These are phyloP conservation scores for Phytophthora citrophthora DNA, from an alignment of 352 stramenopile genomes.

Conservation along the genomic window DNA sequence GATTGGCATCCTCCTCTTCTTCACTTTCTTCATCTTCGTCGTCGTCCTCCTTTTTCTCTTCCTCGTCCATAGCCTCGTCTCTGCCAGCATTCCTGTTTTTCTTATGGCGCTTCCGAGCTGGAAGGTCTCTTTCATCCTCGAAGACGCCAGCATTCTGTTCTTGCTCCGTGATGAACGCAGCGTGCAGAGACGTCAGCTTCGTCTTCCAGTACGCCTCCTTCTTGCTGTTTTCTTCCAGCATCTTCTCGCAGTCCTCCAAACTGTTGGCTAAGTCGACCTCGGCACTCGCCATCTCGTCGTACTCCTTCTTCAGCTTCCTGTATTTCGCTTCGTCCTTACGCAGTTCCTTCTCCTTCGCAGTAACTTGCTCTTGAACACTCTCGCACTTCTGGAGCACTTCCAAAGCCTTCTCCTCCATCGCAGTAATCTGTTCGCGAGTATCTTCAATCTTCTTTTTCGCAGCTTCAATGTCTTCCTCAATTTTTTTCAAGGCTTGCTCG, in stretches of 20 bases:
- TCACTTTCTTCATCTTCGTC: constrained; percentile 44
- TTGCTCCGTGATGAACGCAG: constrained; percentile 67
- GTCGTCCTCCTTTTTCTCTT: constrained; percentile 51
- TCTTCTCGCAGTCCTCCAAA: constrained; percentile 93
- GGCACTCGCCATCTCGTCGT: constrained; percentile 89
- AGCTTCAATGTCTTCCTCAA: constrained; percentile 82
- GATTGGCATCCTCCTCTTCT: constrained; percentile 44
- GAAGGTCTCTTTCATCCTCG: constrained; percentile 59
- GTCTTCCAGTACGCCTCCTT: constrained; percentile 89
- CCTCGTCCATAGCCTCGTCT: constrained; percentile 44
- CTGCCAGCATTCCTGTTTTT: constrained; percentile 39
- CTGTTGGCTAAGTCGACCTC: constrained; percentile 95
- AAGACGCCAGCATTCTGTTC: constrained; percentile 78
- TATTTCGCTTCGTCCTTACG: constrained; percentile 83
- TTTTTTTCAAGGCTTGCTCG: constrained; percentile 57
- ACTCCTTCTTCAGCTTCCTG: constrained; percentile 89
- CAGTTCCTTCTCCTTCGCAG: constrained; percentile 84
- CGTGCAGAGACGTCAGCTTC: constrained; percentile 76
- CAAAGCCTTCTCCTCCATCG: constrained; percentile 93
- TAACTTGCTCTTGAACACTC: constrained; percentile 87
- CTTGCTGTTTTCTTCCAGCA: constrained; percentile 92
- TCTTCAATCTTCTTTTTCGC: constrained; percentile 78
- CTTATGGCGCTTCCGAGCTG: constrained; percentile 53
- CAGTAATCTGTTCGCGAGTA: constrained; percentile 90
- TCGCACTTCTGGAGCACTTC: constrained; percentile 93